Conservation (phyloP, 139 green algal genomes). For the Chlorella sp. region DNA sequence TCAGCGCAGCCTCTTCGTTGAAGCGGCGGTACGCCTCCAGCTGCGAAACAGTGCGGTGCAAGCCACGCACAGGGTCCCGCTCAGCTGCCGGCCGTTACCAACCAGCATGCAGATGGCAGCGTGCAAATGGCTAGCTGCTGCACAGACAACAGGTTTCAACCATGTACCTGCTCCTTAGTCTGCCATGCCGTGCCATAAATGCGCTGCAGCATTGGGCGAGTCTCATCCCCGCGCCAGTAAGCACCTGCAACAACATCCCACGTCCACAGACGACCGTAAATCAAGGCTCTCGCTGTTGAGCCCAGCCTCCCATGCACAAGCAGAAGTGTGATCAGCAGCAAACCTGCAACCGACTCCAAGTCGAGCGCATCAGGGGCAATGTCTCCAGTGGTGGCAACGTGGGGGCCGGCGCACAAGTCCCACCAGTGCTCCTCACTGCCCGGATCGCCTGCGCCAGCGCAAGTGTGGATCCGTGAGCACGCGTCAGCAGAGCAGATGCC, state of each 20-base stretch:
- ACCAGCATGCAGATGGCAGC: too few relatives aligned
- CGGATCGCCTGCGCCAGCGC: background rate
- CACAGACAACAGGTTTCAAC: too few relatives aligned
- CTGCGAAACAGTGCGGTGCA: background rate
- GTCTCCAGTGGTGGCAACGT: conserved; percentile 87
- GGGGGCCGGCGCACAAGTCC: conserved; percentile 96
- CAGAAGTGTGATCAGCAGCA: background rate
- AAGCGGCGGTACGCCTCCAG: conserved; percentile 7
- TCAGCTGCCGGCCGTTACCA: too few relatives aligned
- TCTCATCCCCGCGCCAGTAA: conserved; percentile 96
- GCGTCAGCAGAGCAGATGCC: background rate
- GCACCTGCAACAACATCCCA: conserved; percentile 56
- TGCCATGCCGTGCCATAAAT: conserved; percentile 97
- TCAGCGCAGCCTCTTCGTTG: conserved; percentile 72
- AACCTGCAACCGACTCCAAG: conserved; percentile 92
- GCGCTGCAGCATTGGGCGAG: conserved; percentile 85
- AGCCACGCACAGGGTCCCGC: too few relatives aligned
- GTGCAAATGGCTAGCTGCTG: too few relatives aligned
- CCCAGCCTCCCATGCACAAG: too few relatives aligned
- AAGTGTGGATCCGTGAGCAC: background rate
- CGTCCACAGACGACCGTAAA: too few relatives aligned
- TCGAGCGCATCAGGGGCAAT: conserved; percentile 88
- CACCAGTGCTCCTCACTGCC: conserved; percentile 83
- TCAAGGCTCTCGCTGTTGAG: too few relatives aligned
- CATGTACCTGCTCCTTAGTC: conserved; percentile 68